Percentiles rank a stretch among this genome's conserved stretches.
These are phyloP conservation scores for Andrographis paniculata DNA, from an alignment of 305 asterid species.

Conservation along the genomic window DNA sequence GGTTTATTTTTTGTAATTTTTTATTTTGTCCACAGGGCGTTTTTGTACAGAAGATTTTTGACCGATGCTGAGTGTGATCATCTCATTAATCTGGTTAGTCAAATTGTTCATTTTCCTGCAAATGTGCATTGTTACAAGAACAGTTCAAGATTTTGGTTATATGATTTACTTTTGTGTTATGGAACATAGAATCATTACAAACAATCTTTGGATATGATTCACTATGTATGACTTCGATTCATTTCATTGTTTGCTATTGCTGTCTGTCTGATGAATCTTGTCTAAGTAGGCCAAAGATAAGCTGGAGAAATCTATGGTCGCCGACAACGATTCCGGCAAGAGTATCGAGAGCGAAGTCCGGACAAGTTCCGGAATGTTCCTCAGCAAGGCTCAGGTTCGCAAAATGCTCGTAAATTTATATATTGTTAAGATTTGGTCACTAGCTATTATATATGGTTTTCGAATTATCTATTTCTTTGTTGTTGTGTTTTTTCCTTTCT, in stretches of 20 bases:
- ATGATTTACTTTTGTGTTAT: no score
- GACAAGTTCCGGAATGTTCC: constrained; percentile 90
- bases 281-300: constrained; percentile 66
- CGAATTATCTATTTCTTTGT: neutral
- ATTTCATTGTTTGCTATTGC: neutral
- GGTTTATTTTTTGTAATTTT: constrained; percentile 8
- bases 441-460: neutral
- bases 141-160: neutral
- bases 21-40: constrained; percentile 52
- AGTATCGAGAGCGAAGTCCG: constrained; percentile 75
- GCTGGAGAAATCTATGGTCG: constrained; percentile 91
- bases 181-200: no score
- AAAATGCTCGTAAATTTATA: constrained; percentile 1
- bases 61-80: constrained; percentile 78
- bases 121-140: neutral
- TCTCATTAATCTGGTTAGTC: constrained; percentile 53
- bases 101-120: constrained; percentile 13
- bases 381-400: constrained; percentile 54
- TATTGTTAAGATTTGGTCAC: neutral
- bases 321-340: constrained; percentile 77
- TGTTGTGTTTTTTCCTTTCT: neutral
- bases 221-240: no score
- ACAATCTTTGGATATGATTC: no score
- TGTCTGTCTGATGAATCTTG: constrained; percentile 22
- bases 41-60: constrained; percentile 59